Evolutionary conservation across 768 basidiomycete species (phyloP).

Genomic region (Boletus huronensis): DNA sequence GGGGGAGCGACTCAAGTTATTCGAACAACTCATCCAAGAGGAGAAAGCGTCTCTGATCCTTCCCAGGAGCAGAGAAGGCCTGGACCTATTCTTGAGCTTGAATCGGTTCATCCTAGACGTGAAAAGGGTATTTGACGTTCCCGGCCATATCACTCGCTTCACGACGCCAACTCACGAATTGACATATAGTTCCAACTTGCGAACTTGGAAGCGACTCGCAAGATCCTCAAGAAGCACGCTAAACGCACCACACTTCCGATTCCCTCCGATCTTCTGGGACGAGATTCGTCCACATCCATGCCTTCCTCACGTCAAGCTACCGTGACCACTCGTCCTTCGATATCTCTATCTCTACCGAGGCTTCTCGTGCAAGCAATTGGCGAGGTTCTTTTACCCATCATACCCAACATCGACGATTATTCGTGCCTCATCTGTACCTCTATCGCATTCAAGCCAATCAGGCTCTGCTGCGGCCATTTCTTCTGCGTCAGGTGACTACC

Average conservation of each 20-base stretch:
- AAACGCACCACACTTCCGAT: slow-evolving; percentile 84
- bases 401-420: slow-evolving; percentile 82
- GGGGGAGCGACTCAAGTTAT: slow-evolving; percentile 60
- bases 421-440: slow-evolving; percentile 83
- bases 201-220: slow-evolving; percentile 85
- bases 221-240: slow-evolving; percentile 92
- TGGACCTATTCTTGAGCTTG: slow-evolving; percentile 69
- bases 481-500: slow-evolving; percentile 61
- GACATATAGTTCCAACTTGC: slow-evolving; percentile 66
- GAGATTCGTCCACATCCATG: slow-evolving; percentile 7
- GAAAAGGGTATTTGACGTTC: slow-evolving; percentile 55
- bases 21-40: slow-evolving; percentile 55
- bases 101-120: slow-evolving; percentile 78
- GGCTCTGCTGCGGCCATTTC: slow-evolving; percentile 75
- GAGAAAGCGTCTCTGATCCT: slow-evolving; percentile 51
- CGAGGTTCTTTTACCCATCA: slow-evolving; percentile 74
- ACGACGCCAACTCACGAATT: neutral
- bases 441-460: slow-evolving; percentile 90
- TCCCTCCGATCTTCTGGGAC: slow-evolving; percentile 33
- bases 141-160: neutral
- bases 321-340: slow-evolving; percentile 23
- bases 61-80: slow-evolving; percentile 52
- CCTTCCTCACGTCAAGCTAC: slow-evolving; percentile 32
- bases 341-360: slow-evolving; percentile 50
- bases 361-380: slow-evolving; percentile 80